phyloP scores from a whole-genome alignment of 2,329 filamentous ascomycete genomes.

The Paramyrothecium sp. region DNA sequence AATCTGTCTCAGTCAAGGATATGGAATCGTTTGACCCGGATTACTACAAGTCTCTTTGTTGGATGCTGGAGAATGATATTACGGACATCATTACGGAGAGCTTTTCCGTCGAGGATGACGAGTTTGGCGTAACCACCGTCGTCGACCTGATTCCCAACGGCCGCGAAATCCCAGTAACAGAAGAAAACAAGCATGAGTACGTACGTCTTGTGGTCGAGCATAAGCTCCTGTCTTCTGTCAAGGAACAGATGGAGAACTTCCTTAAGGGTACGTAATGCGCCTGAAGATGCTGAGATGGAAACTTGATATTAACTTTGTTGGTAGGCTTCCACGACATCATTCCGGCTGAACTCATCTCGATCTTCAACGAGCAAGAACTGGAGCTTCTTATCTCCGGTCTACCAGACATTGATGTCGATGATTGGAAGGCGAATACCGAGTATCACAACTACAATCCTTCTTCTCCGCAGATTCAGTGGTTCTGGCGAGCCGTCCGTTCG shows the following conservation, averaged over 20 bases:
- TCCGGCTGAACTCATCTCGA: slow-evolving; percentile 86
- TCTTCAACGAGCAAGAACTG: slow-evolving; percentile 98
- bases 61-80: slow-evolving; percentile 99
- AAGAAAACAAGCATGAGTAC: slow-evolving; percentile 98
- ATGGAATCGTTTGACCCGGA: slow-evolving; percentile 99
- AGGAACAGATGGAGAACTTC: slow-evolving; percentile 93
- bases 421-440: slow-evolving; percentile 99
- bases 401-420: slow-evolving; percentile 95
- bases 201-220: slow-evolving; percentile 93
- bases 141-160: slow-evolving; percentile 87
- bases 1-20: slow-evolving; percentile 94
- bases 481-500: slow-evolving; percentile 95
- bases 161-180: slow-evolving; percentile 87
- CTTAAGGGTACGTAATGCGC: slow-evolving; percentile 61
- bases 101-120: slow-evolving; percentile 91
- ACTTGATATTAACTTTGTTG: slow-evolving; percentile 3
- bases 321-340: slow-evolving; percentile 97
- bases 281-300: neutral
- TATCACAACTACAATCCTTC: slow-evolving; percentile 97
- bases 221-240: slow-evolving; percentile 85
- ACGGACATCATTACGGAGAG: slow-evolving; percentile 96
- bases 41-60: slow-evolving; percentile 97
- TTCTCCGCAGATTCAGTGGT: slow-evolving; percentile 98
- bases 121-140: slow-evolving; percentile 84
- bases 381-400: slow-evolving; percentile 95